Percentiles rank a stretch among this genome's conserved stretches.
Conservation (phyloP, 768 basidiomycete genomes). For the Nidularia pulvinata region DNA sequence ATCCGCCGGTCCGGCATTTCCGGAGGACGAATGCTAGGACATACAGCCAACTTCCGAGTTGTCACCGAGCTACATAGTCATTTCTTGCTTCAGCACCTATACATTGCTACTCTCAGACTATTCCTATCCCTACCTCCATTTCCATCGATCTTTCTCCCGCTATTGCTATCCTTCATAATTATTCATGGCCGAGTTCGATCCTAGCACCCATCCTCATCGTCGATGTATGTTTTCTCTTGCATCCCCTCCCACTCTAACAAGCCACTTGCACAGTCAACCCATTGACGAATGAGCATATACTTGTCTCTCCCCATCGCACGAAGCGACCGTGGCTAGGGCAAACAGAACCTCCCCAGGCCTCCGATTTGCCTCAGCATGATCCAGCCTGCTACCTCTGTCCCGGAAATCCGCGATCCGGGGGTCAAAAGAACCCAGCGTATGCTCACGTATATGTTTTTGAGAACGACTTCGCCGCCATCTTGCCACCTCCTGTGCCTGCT, state of each 20-base stretch:
- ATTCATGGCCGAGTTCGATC: conserved; percentile 48
- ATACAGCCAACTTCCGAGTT: too few relatives aligned
- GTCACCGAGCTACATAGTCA: too few relatives aligned
- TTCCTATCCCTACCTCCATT: too few relatives aligned
- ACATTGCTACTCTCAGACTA: too few relatives aligned
- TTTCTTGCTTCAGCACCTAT: too few relatives aligned
- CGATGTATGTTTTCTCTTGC: conserved; percentile 45
- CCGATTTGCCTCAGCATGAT: conserved; percentile 62
- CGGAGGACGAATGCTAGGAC: too few relatives aligned
- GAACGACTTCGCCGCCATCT: conserved; percentile 84
- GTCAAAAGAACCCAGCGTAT: conserved; percentile 67
- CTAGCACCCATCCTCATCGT: conserved; percentile 66
- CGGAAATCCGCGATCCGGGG: conserved; percentile 76
- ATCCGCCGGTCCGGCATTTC: too few relatives aligned
- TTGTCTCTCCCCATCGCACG: conserved; percentile 88
- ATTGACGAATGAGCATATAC: conserved; percentile 70
- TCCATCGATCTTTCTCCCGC: too few relatives aligned
- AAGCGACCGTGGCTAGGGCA: conserved; percentile 94
- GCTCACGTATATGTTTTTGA: conserved; percentile 67
- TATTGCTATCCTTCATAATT: too few relatives aligned
- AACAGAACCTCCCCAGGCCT: conserved; percentile 60
- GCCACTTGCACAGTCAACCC: conserved; percentile 64
- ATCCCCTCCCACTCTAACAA: conserved; percentile 1
- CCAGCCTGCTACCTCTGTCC: conserved; percentile 86
- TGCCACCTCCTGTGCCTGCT: conserved; percentile 59